Base-by-base conservation (phyloP, 2,329 filamentous ascomycete genomes). In the Dothistroma septosporum region DNA sequence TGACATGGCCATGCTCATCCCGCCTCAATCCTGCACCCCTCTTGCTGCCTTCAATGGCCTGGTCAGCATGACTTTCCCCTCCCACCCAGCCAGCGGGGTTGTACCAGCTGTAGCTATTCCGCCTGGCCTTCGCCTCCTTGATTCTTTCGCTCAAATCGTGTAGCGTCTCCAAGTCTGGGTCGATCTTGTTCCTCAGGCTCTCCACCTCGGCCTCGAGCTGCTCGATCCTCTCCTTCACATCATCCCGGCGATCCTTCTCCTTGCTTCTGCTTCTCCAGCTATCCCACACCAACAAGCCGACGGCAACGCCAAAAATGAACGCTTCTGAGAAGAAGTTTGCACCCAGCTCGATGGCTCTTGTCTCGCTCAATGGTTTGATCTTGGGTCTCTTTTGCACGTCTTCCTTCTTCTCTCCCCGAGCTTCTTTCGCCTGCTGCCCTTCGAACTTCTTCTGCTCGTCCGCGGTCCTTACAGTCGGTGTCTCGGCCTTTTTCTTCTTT, bases 291-390 rank as follows among this genome's bases (percentile, higher is more conserved):
- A 89, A 85, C 61, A 88, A 73, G 0, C 82, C 77, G 6, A 84
- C 85, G 1, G 84, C 87, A 12, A 89, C 87, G 4, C 80, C 67
- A 66, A 89, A 88, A 44, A 89, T 79, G 69, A 89, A 89, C 0
- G 83, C 76, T 69, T 89, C 86, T 33, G 84, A 85, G 53, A 87
- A 86, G 68, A 89, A 89, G 64, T 86, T 88, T 3, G 86, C 87
- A 3, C 86, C 87, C 41, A 83, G 82, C 70, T 89, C 86, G 58
- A 89, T 88, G 0, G 86, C 86, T 68, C 88, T 87, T 12, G 83
- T 80, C 70, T 89, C 87, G 2, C 84, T 84, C 11, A 89, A 76
- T 8, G 86, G 86, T 49, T 86, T 77, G 59, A 89, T 88, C 59
- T 77, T 77, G 46, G 72, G 72, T 72, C 69, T 77, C 66, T 46